phyloP scores from a whole-genome alignment of 768 basidiomycete genomes.

The Suillus subaureus region DNA sequence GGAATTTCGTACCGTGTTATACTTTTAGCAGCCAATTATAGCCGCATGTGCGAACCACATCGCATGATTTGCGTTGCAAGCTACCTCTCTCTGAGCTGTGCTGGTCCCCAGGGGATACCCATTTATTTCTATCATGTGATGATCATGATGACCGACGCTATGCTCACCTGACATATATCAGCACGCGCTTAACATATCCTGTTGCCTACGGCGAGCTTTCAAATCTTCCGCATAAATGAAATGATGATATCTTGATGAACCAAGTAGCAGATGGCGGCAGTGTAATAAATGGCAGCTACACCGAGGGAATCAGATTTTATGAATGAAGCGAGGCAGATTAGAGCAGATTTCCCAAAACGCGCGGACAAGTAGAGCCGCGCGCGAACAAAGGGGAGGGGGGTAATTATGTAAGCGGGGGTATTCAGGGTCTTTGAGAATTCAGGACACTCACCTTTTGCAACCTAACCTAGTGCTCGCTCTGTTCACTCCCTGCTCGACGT shows the following conservation, averaged over 20 bases:
- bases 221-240: not conserved
- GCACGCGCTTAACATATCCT: not conserved
- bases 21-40: conserved; percentile 1
- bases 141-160: not conserved
- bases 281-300: not conserved
- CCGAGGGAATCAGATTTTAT: conserved; percentile 5
- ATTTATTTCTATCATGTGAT: not conserved
- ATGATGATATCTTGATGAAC: conserved; percentile 2
- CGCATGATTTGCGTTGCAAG: conserved; percentile 5
- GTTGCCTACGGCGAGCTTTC: conserved; percentile 2
- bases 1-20: conserved; percentile 1
- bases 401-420: conserved; percentile 26
- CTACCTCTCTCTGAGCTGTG: not conserved
- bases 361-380: conserved; percentile 8
- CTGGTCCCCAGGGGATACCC: not conserved
- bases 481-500: conserved; percentile 31
- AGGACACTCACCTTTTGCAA: conserved; percentile 36
- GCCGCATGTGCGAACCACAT: not conserved
- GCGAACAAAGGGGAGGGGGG: conserved; percentile 1
- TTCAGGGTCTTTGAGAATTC: conserved; percentile 37
- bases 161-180: not conserved
- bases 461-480: conserved; percentile 31
- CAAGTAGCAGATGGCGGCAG: not conserved
- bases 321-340: conserved; percentile 7
- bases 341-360: conserved; percentile 7